Evolutionary conservation across 352 stramenopile genomes (phyloP), one percentile per base, ranked within the genome.

Genomic region (Aphanomyces astaci): DNA sequence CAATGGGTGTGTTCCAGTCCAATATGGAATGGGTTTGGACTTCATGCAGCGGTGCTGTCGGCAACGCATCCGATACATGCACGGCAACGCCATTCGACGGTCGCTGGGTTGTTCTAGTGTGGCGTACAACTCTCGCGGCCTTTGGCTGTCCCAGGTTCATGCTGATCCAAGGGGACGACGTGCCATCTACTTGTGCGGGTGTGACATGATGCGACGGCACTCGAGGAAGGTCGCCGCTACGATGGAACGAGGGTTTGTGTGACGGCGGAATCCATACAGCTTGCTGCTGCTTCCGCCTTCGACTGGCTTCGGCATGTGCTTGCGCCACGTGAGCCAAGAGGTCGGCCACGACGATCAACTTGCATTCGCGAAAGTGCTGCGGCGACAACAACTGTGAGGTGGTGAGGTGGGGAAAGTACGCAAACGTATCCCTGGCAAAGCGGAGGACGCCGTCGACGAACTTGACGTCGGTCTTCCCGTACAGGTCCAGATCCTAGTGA

Each of bases 361-460:
- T 84, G 2, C 78, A 72, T 30, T 85, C 77, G 25, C 85, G 72
- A 66, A 84, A 89, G 28, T 92, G 80, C 13, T 25, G 30, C 0
- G 79, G 82, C 17, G 54, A 60, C 11, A 92, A 72, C 25, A 92
- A 90, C 63, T 92, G 84, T 36, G 78, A 45, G n/a, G 71, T 52
- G 28, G 72, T 89, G 10, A 92, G 71, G 48, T 79, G 69, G 28
- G 84, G 84, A 64, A 90, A 90, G 70, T 80, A 89, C 22, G 73
- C 73, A 60, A 91, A 90, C 64, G 90, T 79, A 49, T 91, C 80
- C 4, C 85, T 80, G 57, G 89, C 56, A 51, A 92, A 74, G 15
- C 81, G 85, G 68, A 92, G 91, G 24, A 73, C 72, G 60, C 80
- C 78, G 63, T 91, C 83, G 48, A 92, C 78, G 64, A 93, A 93